These are phyloP conservation scores for Meripilus lineatus DNA, from an alignment of 1,284 basidiomycete species.

Conservation along the genomic window DNA sequence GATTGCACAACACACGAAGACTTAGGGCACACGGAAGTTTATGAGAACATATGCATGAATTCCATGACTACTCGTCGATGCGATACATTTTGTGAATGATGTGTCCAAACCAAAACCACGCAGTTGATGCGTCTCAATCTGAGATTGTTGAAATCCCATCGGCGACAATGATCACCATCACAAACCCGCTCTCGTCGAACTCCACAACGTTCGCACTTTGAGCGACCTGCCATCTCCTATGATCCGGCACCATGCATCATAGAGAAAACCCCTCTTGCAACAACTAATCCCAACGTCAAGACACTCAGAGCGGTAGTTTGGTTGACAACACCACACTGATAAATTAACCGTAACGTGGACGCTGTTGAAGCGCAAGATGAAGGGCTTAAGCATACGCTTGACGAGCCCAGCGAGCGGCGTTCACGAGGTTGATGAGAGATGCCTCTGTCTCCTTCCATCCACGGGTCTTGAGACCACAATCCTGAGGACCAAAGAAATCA, in stretches of 20 bases:
- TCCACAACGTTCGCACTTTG: background rate
- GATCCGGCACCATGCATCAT: background rate
- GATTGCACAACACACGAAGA: too few species aligned
- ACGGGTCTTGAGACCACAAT: conserved; percentile 91
- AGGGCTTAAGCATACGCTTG: conserved; percentile 65
- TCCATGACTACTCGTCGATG: too few species aligned
- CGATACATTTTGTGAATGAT: background rate
- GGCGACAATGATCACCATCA: conserved; percentile 9
- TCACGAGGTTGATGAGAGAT: conserved; percentile 85
- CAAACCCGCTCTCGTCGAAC: conserved; percentile 1
- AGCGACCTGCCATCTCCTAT: background rate
- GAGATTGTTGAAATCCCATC: background rate
- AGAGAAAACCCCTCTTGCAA: conserved; percentile 25
- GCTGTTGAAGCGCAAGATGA: conserved; percentile 85
- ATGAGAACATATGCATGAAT: too few species aligned
- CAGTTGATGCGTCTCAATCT: background rate
- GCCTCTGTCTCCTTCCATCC: conserved; percentile 96
- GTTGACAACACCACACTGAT: conserved; percentile 31
- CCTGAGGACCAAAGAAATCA: conserved; percentile 34
- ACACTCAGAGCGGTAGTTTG: conserved; percentile 24
- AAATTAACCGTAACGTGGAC: conserved; percentile 47
- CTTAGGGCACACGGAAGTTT: too few species aligned
- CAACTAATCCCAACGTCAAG: conserved; percentile 31
- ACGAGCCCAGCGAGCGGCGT: conserved; percentile 88
- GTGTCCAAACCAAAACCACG: background rate